Evolutionary conservation across 257 asterid species (phyloP).

Genomic region (Solanum chiquidenum): DNA sequence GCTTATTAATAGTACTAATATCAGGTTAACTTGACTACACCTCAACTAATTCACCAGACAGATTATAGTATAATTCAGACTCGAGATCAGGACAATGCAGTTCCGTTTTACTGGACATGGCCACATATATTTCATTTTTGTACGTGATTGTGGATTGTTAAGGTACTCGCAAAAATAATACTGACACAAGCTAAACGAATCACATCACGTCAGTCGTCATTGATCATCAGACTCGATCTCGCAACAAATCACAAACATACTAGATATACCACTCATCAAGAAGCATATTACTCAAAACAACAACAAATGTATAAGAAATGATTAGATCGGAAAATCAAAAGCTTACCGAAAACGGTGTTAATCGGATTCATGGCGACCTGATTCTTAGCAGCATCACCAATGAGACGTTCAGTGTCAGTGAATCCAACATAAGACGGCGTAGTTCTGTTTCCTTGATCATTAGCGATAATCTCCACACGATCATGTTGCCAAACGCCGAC

Average conservation of each 20-base stretch:
- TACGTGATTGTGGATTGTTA: background rate
- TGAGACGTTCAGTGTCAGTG: slow-evolving; percentile 35
- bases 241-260: background rate
- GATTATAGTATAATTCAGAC: background rate
- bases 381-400: slow-evolving; percentile 35
- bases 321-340: background rate
- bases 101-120: background rate
- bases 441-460: slow-evolving; percentile 36
- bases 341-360: slow-evolving; percentile 29
- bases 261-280: background rate
- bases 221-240: background rate
- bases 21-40: background rate
- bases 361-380: slow-evolving; percentile 38
- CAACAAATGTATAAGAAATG: background rate
- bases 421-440: slow-evolving; percentile 34
- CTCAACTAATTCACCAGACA: background rate
- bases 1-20: background rate
- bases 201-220: background rate
- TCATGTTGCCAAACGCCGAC: slow-evolving; percentile 39
- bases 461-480: slow-evolving; percentile 30
- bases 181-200: background rate
- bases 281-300: background rate
- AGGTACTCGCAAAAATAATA: background rate
- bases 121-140: background rate
- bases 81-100: background rate